Evolutionary conservation across 1,284 basidiomycete genomes (phyloP), one percentile per base, ranked within the genome.

Genomic region (Peniophora sp.): DNA sequence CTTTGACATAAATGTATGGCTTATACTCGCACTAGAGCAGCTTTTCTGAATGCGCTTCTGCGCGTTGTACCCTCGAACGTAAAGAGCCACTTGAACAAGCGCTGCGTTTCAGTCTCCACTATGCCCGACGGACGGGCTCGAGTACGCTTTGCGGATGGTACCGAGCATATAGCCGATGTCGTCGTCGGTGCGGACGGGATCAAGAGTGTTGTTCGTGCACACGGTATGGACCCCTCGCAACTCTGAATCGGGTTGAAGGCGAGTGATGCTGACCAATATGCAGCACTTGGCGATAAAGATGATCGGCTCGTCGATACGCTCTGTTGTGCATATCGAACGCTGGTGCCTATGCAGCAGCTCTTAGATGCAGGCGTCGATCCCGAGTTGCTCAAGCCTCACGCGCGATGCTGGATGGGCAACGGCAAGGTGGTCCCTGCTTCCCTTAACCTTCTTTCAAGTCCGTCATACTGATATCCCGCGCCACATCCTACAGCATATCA

Each of bases 111-210:
- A 6, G 57, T 74, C 24, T 56, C 63, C n/a, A 43, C 35, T 20
- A 49, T 54, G 24, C 51, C 54, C 20, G 59, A 60, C 20, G 62
- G 64, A 14, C 58, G 54, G 12, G 57, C 68, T 5, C 47, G 60
- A 5, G 57, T 78, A 3, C 61, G 66, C 32, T 79, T 79, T 55
- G 54, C 68, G n/a, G 74, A 78, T 52, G 70, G 70, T 5, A 68
- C 69, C 9, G 64, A 61, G 0, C 60, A 70, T 47, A 68, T 72
- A 56, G 62, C 74, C 9, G 74, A 77, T 49, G 56, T 78, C 3
- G 64, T 78, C 22, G 62, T 79, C 47, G 75, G 74, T 8, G 70
- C 74, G 3, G 76, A 79, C 55, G 76, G 75, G 0, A 71, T 79
- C 47, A 70, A 64, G 52, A 77, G 75, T 49, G 58, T 57, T 1